These are phyloP conservation scores for Hypocreales sp. DNA, from an alignment of 2,329 filamentous ascomycete genomes.

Conservation along the genomic window DNA sequence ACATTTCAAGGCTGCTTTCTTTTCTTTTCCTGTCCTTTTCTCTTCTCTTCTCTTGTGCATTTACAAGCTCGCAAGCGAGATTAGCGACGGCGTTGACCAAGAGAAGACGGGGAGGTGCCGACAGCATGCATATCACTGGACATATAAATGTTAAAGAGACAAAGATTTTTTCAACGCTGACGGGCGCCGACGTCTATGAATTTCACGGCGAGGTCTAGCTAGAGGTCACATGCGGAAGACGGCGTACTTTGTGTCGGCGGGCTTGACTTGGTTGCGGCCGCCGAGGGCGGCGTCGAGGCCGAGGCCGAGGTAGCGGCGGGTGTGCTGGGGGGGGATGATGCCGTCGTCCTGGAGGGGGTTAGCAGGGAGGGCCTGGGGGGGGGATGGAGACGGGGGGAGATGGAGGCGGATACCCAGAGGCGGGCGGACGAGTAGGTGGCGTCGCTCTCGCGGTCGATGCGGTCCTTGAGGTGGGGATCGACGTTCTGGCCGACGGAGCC, in stretches of 20 bases:
- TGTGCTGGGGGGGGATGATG: constrained; percentile 64
- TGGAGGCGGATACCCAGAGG: constrained; percentile 49
- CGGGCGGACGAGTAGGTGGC: constrained; percentile 77
- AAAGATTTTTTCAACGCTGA: too few species aligned
- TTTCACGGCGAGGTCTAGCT: neutral
- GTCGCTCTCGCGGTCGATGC: constrained; percentile 84
- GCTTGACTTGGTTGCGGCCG: constrained; percentile 45
- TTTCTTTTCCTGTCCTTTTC: constrained; percentile 8
- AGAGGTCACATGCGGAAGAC: constrained; percentile 62
- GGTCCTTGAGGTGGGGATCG: constrained; percentile 63
- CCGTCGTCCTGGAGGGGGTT: constrained; percentile 51
- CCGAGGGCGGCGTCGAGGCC: constrained; percentile 58
- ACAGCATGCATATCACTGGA: constrained; percentile 9
- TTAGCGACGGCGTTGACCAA: constrained; percentile 14
- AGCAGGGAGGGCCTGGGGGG: neutral
- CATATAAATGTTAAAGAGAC: too few species aligned
- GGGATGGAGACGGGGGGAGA: constrained; percentile 1
- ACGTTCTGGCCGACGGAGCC: constrained; percentile 75
- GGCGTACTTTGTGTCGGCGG: constrained; percentile 55
- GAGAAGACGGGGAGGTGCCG: constrained; percentile 3
- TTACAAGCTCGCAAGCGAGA: constrained; percentile 12
- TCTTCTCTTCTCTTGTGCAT: constrained; percentile 7
- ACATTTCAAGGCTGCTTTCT: constrained; percentile 5
- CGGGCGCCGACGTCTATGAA: too few species aligned
- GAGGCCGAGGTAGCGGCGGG: constrained; percentile 54